Evolutionary conservation across 2,329 filamentous ascomycete species (phyloP).

Genomic region (Paraconiothyrium sp.): DNA sequence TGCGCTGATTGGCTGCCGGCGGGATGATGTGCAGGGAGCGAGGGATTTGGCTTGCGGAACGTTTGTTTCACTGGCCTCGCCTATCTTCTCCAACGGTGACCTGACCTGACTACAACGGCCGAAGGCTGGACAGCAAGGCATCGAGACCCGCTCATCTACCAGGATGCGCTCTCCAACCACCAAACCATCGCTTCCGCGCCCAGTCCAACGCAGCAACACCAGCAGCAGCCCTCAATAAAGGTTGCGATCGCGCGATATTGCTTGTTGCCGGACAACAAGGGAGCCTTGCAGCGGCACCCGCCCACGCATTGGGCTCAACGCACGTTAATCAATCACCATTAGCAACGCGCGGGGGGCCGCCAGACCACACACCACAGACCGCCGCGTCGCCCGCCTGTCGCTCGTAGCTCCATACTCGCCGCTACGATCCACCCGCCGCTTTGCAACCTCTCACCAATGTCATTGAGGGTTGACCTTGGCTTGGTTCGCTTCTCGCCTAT

Average conservation of each 20-base stretch:
- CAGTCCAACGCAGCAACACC: background rate
- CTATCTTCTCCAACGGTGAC: slow-evolving; percentile 4
- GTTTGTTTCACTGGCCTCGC: slow-evolving; percentile 2
- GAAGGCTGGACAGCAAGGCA: background rate
- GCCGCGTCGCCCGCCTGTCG: slow-evolving; percentile 1
- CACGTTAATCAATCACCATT: slow-evolving; percentile 26
- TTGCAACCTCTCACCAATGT: slow-evolving; percentile 33
- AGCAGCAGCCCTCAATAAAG: background rate
- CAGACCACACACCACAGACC: background rate
- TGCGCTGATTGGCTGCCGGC: background rate
- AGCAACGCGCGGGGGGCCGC: slow-evolving; percentile 18
- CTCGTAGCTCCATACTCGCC: background rate
- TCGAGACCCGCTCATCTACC: background rate
- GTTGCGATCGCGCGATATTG: background rate
- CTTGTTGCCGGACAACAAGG: slow-evolving; percentile 8
- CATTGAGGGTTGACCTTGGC: slow-evolving; percentile 40
- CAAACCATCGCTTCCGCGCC: background rate
- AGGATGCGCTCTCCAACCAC: background rate
- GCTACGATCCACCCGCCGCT: slow-evolving; percentile 2
- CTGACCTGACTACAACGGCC: background rate
- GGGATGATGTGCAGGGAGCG: slow-evolving; percentile 2
- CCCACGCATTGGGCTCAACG: slow-evolving; percentile 22
- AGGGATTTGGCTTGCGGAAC: slow-evolving; percentile 5
- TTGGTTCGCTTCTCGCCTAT: slow-evolving; percentile 41
- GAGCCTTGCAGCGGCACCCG: slow-evolving; percentile 21